Evolutionary conservation across 305 asterid species (phyloP).

Genomic region (Fraxinus ornus): DNA sequence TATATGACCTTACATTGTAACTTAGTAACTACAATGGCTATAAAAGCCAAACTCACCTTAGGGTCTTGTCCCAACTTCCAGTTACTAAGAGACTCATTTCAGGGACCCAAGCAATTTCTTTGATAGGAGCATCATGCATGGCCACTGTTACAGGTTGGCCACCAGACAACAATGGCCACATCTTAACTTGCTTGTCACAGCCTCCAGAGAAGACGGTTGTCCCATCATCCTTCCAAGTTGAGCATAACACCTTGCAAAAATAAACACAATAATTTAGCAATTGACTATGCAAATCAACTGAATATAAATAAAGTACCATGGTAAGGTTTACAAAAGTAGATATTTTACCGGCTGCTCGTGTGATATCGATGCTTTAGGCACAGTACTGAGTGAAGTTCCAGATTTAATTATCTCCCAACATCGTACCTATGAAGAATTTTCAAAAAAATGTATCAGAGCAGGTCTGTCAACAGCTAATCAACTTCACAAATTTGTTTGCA

Average conservation of each 20-base stretch:
- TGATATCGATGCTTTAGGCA: conserved; percentile 43
- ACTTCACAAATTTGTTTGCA: background rate
- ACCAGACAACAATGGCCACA: conserved; percentile 87
- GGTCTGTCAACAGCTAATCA: background rate
- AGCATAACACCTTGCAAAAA: conserved; percentile 72
- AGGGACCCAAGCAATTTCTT: conserved; percentile 85
- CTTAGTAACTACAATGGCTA: background rate
- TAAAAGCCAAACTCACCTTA: conserved; percentile 46
- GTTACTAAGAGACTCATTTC: conserved; percentile 82
- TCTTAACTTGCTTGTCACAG: conserved; percentile 93
- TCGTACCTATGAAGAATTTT: conserved; percentile 37
- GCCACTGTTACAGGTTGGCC: conserved; percentile 82
- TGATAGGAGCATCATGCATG: conserved; percentile 87
- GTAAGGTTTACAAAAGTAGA: background rate
- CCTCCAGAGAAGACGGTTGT: conserved; percentile 95
- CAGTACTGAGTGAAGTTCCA: conserved; percentile 33
- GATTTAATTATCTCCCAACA: conserved; percentile 48
- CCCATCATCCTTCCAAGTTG: conserved; percentile 97
- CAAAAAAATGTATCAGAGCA: background rate
- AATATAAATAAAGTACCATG: background rate
- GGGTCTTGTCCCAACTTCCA: conserved; percentile 92
- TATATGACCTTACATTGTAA: background rate
- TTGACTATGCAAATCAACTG: conserved; percentile 7
- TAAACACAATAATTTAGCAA: conserved; percentile 13
- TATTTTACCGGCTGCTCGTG: conserved; percentile 50